These are phyloP conservation scores for Penicillium sp. DNA, from an alignment of 2,329 filamentous ascomycete genomes.

Conservation along the genomic window DNA sequence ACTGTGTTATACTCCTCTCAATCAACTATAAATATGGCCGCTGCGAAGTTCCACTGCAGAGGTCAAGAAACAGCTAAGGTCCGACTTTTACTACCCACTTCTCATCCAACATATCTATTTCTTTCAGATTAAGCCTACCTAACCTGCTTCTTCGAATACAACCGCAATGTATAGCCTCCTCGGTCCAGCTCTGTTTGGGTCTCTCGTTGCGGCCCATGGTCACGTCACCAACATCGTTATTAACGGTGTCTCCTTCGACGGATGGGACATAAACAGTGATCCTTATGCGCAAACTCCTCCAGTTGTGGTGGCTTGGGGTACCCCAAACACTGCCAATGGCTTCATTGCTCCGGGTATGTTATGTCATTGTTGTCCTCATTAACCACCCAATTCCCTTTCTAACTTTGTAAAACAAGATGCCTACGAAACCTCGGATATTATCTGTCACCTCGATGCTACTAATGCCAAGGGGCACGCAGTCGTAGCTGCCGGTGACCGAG, in stretches of 20 bases:
- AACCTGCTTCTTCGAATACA: neutral
- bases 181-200: constrained; percentile 18
- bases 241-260: constrained; percentile 30
- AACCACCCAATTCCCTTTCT: neutral
- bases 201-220: constrained; percentile 26
- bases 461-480: constrained; percentile 43
- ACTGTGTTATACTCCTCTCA: neutral
- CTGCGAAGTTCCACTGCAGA: neutral
- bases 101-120: neutral
- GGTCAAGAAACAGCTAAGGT: no score
- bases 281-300: constrained; percentile 30
- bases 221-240: constrained; percentile 33
- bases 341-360: constrained; percentile 39
- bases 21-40: neutral
- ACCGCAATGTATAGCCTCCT: neutral
- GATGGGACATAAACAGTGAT: constrained; percentile 30
- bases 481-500: constrained; percentile 50
- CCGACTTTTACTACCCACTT: neutral
- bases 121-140: no score
- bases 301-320: constrained; percentile 47
- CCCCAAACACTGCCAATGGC: constrained; percentile 44
- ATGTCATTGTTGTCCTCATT: neutral
- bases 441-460: constrained; percentile 51
- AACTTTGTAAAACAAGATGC: constrained; percentile 14
- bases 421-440: constrained; percentile 46